phyloP scores from a whole-genome alignment of 352 stramenopile species.

The Pythium plurisporium region DNA sequence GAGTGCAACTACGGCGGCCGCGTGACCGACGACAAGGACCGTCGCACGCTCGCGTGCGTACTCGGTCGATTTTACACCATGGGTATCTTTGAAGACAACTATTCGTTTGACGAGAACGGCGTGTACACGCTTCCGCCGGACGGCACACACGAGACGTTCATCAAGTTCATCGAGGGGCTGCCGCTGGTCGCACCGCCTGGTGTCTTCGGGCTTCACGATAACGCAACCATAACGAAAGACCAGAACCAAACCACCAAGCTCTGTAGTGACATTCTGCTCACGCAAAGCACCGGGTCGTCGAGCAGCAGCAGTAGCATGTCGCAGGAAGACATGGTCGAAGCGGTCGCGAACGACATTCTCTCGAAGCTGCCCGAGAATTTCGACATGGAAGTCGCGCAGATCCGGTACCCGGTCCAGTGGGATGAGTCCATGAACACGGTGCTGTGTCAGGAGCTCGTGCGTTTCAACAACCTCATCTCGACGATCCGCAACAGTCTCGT shows the following conservation, averaged over 20 bases:
- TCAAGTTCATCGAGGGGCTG: constrained; percentile 91
- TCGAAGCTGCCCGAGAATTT: constrained; percentile 51
- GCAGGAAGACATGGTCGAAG: constrained; percentile 71
- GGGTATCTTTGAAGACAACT: constrained; percentile 68
- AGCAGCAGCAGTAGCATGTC: constrained; percentile 60
- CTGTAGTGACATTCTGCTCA: constrained; percentile 85
- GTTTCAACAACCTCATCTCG: constrained; percentile 75
- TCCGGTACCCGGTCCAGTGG: constrained; percentile 88
- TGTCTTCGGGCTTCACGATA: constrained; percentile 94
- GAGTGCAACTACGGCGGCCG: constrained; percentile 94
- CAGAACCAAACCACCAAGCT: constrained; percentile 87
- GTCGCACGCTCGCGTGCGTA: constrained; percentile 87
- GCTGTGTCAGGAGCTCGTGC: constrained; percentile 81
- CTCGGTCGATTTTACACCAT: constrained; percentile 87
- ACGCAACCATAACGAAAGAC: constrained; percentile 92
- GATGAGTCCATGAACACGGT: constrained; percentile 96
- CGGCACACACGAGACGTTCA: constrained; percentile 78
- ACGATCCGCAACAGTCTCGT: constrained; percentile 64
- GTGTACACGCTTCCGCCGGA: constrained; percentile 83
- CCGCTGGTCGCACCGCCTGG: constrained; percentile 88
- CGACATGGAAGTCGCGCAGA: constrained; percentile 73
- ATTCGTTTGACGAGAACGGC: constrained; percentile 75
- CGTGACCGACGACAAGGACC: constrained; percentile 94
- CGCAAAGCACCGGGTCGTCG: constrained; percentile 79
- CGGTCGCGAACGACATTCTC: constrained; percentile 68